Conservation (phyloP, 2,329 filamentous ascomycete species). For the Trichoderma lentiforme region DNA sequence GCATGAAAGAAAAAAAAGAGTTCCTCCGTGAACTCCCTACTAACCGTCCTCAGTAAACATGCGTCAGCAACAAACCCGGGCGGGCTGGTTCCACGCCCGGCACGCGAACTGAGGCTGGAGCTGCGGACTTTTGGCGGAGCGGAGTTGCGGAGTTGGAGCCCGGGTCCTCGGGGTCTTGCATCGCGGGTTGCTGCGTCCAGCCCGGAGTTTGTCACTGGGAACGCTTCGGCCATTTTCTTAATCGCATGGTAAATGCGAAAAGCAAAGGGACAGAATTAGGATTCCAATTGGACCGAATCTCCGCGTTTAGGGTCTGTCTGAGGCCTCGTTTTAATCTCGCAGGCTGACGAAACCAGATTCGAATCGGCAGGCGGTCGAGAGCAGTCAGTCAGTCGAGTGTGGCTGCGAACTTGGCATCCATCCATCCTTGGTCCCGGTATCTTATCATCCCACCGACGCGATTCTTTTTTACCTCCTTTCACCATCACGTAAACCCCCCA, state of each 20-base stretch:
- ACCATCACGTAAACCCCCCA: neutral
- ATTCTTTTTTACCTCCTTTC: constrained; percentile 8
- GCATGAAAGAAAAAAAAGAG: neutral
- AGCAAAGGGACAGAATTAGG: neutral
- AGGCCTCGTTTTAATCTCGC: neutral
- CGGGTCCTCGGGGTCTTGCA: constrained; percentile 15
- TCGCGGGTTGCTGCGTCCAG: neutral
- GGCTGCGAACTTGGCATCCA: neutral
- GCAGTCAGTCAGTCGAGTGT: neutral
- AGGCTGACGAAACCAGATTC: neutral
- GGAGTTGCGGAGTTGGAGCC: constrained; percentile 26
- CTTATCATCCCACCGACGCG: constrained; percentile 6
- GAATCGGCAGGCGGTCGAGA: neutral
- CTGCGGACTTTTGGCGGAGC: constrained; percentile 26
- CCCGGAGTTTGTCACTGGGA: neutral
- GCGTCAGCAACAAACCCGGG: neutral
- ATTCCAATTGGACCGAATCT: neutral
- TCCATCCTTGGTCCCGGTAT: neutral
- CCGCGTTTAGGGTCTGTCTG: neutral
- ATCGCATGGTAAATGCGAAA: neutral
- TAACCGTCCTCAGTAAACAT: neutral
- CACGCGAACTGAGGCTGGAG: neutral
- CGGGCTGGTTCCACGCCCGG: neutral
- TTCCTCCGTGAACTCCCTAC: neutral
- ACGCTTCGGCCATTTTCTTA: neutral